Evolutionary conservation across 1,139 yeast genomes (phyloP).

Genomic region (Scheffersomyces cryptocercus): DNA sequence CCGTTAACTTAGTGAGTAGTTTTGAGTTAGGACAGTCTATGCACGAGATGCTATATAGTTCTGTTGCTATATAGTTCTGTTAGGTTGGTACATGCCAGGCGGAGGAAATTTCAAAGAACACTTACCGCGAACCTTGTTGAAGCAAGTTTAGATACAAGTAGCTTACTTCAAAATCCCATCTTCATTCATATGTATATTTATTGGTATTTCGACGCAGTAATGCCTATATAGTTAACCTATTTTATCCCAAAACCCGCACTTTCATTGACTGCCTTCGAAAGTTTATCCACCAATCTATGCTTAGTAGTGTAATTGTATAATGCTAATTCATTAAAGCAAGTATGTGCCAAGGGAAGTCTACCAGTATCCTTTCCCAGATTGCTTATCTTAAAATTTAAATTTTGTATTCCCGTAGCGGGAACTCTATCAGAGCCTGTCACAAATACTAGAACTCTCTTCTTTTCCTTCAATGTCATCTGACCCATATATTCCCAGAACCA

Average conservation of each 20-base stretch:
- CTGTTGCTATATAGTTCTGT: too few species aligned
- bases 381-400: slow-evolving; percentile 67
- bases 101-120: too few species aligned
- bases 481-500: slow-evolving; percentile 89
- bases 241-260: slow-evolving; percentile 86
- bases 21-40: too few species aligned
- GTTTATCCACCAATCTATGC: slow-evolving; percentile 54
- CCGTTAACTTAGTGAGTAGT: too few species aligned
- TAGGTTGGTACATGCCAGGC: too few species aligned
- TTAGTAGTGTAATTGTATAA: slow-evolving; percentile 61
- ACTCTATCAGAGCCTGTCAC: slow-evolving; percentile 89
- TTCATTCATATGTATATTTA: too few species aligned
- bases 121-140: too few species aligned
- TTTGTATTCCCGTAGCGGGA: slow-evolving; percentile 88
- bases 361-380: slow-evolving; percentile 46
- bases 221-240: slow-evolving; percentile 20
- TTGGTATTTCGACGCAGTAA: too few species aligned
- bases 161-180: too few species aligned
- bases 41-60: too few species aligned
- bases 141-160: too few species aligned
- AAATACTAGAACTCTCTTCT: slow-evolving; percentile 67
- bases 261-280: slow-evolving; percentile 68
- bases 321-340: slow-evolving; percentile 90
- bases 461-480: slow-evolving; percentile 44
- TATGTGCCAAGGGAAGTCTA: slow-evolving; percentile 81